Evolutionary conservation across 2,329 filamentous ascomycete species (phyloP), one percentile per base, ranked within the genome.

Genomic region (Hypoxylon sp.): DNA sequence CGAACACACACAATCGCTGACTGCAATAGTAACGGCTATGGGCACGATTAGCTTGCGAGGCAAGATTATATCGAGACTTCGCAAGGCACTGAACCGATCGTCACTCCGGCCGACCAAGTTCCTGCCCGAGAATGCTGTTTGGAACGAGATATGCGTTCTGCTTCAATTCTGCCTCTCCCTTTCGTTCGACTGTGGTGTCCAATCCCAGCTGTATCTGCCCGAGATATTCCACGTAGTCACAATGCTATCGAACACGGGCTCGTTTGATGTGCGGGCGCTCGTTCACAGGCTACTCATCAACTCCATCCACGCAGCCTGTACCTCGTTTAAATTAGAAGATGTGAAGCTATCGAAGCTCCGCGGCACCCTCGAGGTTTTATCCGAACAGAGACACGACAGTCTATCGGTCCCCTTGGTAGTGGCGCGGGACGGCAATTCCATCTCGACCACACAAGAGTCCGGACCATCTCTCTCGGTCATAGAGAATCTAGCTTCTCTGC

Each of bases 181-280:
- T 47, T 89, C 87, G 1, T 90, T 90, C 63, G 84, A 89, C 70
- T 87, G 83, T 62, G 84, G 86, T 18, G 81, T 87, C 11, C 87
- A 90, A 70, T 82, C 86, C 3, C 87, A 89, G 70, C 77, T 89
- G 40, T 90, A 85, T 64, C 74, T 90, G 4, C 87, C 87, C 0
- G 87, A 90, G 69, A 79, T 90, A 41, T 89, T 89, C 69, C 87
- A 90, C 71, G 79, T 89, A 45, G 85, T 89, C 56, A 89, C 87
- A 0, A 88, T 90, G 85, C 78, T 89, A 21, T 84, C 85, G 29
- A 89, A 89, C 65, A 88, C 84, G 1, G 87, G 87, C 5, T 73
- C 80, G 9, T 73, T 79, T 8, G 82, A 85, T 9, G 77, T 88
- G 5, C 80, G 86, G 43, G 72, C 81, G 6, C 75, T 84, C 17